phyloP scores from a whole-genome alignment of 176 grass and related monocot genomes.

The Phoenix dactylifera region DNA sequence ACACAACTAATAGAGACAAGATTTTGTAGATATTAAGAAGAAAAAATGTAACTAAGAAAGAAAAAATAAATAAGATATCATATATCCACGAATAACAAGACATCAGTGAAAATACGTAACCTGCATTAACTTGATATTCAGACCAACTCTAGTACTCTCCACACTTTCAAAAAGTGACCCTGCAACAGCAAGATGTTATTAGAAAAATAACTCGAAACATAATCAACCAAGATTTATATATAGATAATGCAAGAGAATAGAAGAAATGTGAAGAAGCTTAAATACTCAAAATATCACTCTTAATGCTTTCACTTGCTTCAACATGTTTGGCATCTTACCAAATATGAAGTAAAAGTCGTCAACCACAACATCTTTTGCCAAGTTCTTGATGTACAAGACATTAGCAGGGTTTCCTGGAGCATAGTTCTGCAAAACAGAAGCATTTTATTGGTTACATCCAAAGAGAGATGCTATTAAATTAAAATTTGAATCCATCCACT shows the following conservation, averaged over 20 bases:
- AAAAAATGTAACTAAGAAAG: background rate
- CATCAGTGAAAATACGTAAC: slow-evolving; percentile 16
- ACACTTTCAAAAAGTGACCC: slow-evolving; percentile 69
- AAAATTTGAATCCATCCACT: too few species aligned
- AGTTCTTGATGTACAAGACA: slow-evolving; percentile 93
- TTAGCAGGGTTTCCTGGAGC: slow-evolving; percentile 65
- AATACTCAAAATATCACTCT: background rate
- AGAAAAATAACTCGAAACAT: background rate
- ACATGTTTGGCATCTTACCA: slow-evolving; percentile 33
- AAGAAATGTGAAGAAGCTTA: slow-evolving; percentile 12
- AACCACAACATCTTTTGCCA: slow-evolving; percentile 74
- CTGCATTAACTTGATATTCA: slow-evolving; percentile 93
- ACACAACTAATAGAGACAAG: too few species aligned
- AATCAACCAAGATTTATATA: background rate
- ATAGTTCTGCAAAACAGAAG: slow-evolving; percentile 51
- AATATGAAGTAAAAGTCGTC: slow-evolving; percentile 93
- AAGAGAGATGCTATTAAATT: background rate
- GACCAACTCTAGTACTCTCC: slow-evolving; percentile 42
- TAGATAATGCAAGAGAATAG: background rate
- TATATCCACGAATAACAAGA: background rate
- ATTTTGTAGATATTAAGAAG: background rate
- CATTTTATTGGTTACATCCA: background rate
- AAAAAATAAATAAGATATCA: slow-evolving; percentile 7
- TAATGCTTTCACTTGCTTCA: background rate
- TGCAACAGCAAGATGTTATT: slow-evolving; percentile 3